Evolutionary conservation across 371 early-diverging fungal genomes (phyloP), one percentile per base, ranked within the genome.

Genomic region (Syncephalastrum contaminatum): DNA sequence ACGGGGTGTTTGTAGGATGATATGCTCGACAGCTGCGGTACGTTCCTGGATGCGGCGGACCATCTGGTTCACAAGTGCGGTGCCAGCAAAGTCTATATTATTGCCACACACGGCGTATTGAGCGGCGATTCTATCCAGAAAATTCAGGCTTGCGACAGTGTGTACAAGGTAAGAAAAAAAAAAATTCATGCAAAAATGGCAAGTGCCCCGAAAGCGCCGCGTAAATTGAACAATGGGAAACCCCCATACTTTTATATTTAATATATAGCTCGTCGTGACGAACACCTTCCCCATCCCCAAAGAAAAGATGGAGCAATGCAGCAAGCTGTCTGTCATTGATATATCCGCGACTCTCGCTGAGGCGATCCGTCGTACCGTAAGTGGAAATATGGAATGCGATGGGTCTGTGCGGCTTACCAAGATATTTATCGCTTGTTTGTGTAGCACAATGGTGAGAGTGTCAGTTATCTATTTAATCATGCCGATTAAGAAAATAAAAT

Each of bases 361-460:
- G 75, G 99, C 99, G 6, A 98, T 98, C 61, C 88, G 99, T 64
- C 80, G 99, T 60, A 97, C 94, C 51, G 78, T 77, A 74, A 63
- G 72, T 58, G 20, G 13, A 20, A 48, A 21, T 16, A 4, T 13
- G 12, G n/a, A 30, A 30, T 30, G 10, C 36, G 10, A 10, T 30
- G 36, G n/a, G 18, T 15, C 12, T 44, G 4, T 21, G 30, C 47
- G 30, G 14, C 20, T 40, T 15, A 12, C 12, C 24, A 43, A 47
- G 46, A 20, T 55, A 48, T 51, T 56, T 39, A 18, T 44, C n/a
- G 16, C 22, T 19, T 25, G 12, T 46, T 48, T 18, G 14, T n/a
- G 43, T 63, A 78, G 78, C 98, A 98, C 77, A 97, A 98, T 66
- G 98, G 97, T 54, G 99, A 98, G 78, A 89, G 89, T 70, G 93